Percentiles rank a stretch among this genome's conserved stretches.
These are phyloP conservation scores for Trichoderma sp. DNA, from an alignment of 2,329 filamentous ascomycete species.

Conservation along the genomic window DNA sequence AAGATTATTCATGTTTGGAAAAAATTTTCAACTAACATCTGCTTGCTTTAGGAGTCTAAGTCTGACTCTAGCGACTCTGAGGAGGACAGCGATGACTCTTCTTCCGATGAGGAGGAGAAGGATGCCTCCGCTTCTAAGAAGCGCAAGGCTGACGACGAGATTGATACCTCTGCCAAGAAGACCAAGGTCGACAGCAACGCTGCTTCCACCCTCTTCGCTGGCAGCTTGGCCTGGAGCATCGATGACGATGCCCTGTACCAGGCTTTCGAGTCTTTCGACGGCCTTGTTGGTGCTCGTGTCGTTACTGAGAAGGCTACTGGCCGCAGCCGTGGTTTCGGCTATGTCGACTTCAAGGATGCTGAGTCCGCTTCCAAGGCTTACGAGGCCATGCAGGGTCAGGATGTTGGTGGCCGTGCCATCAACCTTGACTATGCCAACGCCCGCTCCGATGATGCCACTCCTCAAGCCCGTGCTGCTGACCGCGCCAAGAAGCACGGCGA, in stretches of 20 bases:
- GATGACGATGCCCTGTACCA: conserved; percentile 79
- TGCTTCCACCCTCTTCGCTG: conserved; percentile 75
- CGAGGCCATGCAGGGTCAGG: conserved; percentile 71
- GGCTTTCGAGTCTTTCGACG: conserved; percentile 79
- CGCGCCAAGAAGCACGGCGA: conserved; percentile 75
- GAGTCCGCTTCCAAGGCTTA: conserved; percentile 71
- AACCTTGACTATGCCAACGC: conserved; percentile 78
- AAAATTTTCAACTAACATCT: neutral
- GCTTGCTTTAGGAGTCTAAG: conserved; percentile 27
- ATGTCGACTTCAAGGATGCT: conserved; percentile 78
- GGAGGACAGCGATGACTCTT: conserved; percentile 41
- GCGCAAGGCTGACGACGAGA: conserved; percentile 52
- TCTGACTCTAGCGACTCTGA: conserved; percentile 39
- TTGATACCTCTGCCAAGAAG: conserved; percentile 63
- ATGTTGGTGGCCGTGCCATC: conserved; percentile 72
- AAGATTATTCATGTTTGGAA: neutral
- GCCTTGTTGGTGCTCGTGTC: conserved; percentile 72
- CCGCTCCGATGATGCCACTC: conserved; percentile 57
- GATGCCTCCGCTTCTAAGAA: conserved; percentile 48
- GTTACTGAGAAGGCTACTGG: conserved; percentile 80
- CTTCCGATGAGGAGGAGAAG: conserved; percentile 35
- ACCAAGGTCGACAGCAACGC: conserved; percentile 59
- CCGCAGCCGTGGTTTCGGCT: conserved; percentile 89
- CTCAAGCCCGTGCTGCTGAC: conserved; percentile 60
- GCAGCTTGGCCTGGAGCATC: conserved; percentile 87